Evolutionary conservation across 192 early-diverging fungal species (phyloP), one percentile per base, ranked within the genome.

Genomic region (Coemansia reversa): DNA sequence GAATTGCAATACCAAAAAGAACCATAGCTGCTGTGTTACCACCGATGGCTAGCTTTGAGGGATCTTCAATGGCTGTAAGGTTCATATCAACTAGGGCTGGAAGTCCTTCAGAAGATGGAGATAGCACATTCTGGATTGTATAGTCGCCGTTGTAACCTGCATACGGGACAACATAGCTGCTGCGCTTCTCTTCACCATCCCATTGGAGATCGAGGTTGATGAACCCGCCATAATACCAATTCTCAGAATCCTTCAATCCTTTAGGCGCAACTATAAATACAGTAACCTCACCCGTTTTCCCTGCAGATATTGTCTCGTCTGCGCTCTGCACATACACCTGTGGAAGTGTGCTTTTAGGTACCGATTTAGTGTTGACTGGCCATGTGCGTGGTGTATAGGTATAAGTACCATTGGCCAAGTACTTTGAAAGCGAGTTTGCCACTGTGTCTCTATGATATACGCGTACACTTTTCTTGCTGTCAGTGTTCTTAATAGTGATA

Each of bases 211-310:
- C 70, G 51, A 81, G 65, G 16, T 72, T 55, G 45, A 81, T 22
- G 12, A 71, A 72, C 1, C 83, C 83, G 28, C 83, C 72, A 33
- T 81, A 84, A 62, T 75, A 77, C 79, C 79, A 81, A 16, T 52
- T 51, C 12, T 75, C 77, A 1, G 55, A 63, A 20, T 81, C 70
- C 20, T 55, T 51, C 14, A 84, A 60, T 5, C 65, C 75, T 7
- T 30, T 27, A 2, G 83, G 83, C 7, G 67, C 67, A 12, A 67
- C 54, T 24, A 84, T 67, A 22, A 55, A 32, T 14, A 77, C 72
- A 0, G 47, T 62, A 18, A 77, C 2, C 4, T 55, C 32, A 22
- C 24, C 23, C 0, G 70, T 51, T 48, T 75, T 23, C 14, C 83
- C 83, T 4, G 83, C 63, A 5, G 56, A 55, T 42, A 84, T 39